Evolutionary conservation across 1,284 basidiomycete genomes (phyloP), one percentile per base, ranked within the genome.

Genomic region (Cystobasidium pallidum): DNA sequence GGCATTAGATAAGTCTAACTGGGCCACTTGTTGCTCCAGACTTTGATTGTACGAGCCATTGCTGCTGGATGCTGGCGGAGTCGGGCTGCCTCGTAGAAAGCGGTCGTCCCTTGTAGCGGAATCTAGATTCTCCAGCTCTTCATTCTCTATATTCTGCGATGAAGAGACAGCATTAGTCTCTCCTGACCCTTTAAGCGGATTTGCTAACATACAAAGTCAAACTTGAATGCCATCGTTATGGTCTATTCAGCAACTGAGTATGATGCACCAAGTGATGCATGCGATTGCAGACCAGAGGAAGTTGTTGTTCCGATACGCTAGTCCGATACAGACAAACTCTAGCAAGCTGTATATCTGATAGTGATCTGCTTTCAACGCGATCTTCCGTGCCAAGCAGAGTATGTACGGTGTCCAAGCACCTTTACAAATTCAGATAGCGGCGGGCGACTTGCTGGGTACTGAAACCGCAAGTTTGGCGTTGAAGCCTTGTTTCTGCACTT

Each of bases 201-300:
- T 45, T n/a, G 30, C 8, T 1, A 61, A 39, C 62, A n/a, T 41
- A 64, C 62, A 64, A 64, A 64, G 45, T 64, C 62, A 30, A 64
- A 64, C 43, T 52, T 64, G 43, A 64, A 64, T 17, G 62, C 24
- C 62, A 64, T 64, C 3, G 17, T 36, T 11, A 3, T 4, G 32
- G 28, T 6, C 8, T 24, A 28, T 6, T 6, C 21, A 24, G 26
- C 6, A 8, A 10, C 4, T 62, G 59, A 34, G 34, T 47, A 21
- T 43, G 39, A 13, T 13, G 7, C 6, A 39, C 36, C 36, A 6
- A 39, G 13, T 39, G 7, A 7, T 39, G 36, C 36, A 39, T n/a
- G n/a, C n/a, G n/a, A n/a, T n/a, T n/a, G n/a, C n/a, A n/a, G n/a
- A n/a, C n/a, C n/a, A n/a, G n/a, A n/a, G 36, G 13, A 39, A 39